phyloP scores from a whole-genome alignment of 768 basidiomycete species.

The Leccinum pellstonianum region DNA sequence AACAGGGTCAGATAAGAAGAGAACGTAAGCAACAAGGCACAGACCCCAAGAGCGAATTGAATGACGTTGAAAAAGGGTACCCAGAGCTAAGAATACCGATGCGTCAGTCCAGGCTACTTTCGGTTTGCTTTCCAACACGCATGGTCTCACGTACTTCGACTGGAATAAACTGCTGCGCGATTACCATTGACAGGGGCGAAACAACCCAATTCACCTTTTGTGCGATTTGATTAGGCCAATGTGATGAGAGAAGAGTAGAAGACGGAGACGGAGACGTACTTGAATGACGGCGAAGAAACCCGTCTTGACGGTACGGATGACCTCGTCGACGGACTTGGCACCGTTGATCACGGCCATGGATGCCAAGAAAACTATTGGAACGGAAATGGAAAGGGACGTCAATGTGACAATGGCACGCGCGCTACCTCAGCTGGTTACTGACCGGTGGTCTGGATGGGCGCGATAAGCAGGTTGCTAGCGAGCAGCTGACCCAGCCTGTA shows the following conservation, averaged over 20 bases:
- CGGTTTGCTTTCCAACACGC: background rate
- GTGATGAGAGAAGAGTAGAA: background rate
- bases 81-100: constrained; percentile 62
- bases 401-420: background rate
- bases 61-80: constrained; percentile 83
- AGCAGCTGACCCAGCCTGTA: constrained; percentile 72
- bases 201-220: constrained; percentile 75
- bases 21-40: constrained; percentile 24
- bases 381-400: background rate
- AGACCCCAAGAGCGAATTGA: constrained; percentile 73
- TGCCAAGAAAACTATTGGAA: constrained; percentile 58
- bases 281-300: constrained; percentile 75
- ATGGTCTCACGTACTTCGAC: constrained; percentile 51
- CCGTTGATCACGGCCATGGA: constrained; percentile 86
- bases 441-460: constrained; percentile 75
- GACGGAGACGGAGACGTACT: constrained; percentile 39
- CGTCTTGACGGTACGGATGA: constrained; percentile 63
- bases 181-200: constrained; percentile 67
- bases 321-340: constrained; percentile 61
- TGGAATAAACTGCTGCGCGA: constrained; percentile 80
- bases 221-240: constrained; percentile 1
- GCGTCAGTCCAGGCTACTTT: constrained; percentile 4
- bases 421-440: constrained; percentile 22
- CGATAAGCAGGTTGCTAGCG: constrained; percentile 71
- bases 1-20: background rate